Base-by-base conservation (phyloP, 2,329 filamentous ascomycete genomes). In the Nemania sp. region DNA sequence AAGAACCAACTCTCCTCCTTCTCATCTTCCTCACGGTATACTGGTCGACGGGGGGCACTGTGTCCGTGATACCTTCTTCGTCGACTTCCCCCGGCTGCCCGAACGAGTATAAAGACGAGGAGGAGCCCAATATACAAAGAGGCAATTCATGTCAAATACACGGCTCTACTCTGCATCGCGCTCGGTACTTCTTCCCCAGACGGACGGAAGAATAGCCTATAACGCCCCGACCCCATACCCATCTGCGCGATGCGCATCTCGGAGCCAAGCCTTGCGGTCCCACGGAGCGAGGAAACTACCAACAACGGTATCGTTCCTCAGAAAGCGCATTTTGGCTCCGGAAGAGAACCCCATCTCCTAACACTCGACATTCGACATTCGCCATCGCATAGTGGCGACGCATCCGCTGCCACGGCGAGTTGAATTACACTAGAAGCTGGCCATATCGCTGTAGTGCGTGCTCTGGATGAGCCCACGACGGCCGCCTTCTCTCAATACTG, bases 201-300 rank as follows among this genome's bases (percentile, higher is more conserved):
- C 56, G 45, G 50, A 43, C 17, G 45, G 50, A 43, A n/a, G 43
- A 43, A 59, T 45, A 59, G 50, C 43, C 45, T 48, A 34, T 49
- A 20, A 29, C 25, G n/a, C 47, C 20, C 21, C 20, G 15, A 15
- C 34, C 45, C n/a, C 13, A 7, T 9, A 32, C 20, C 25, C n/a
- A 32, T 48, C 45, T 32, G 45, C 25, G 25, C 25, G 25, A 29
- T 7, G 7, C 25, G 21, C 45, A 32, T 48, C 45, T 46, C 48
- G 32, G 40, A 57, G 49, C 40, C 20, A 51, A 42, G 20, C 21
- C 17, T 17, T 43, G 20, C n/a, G 37, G 3, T 43, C 50, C 50
- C 37, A 53, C 50, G 21, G 15, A 11, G n/a, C 25, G 37, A 53
- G 7, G n/a, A n/a, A n/a, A n/a, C 11, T 17, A 52, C 32, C 5